phyloP scores from a whole-genome alignment of 768 basidiomycete genomes.

The Mycena latifolia region DNA sequence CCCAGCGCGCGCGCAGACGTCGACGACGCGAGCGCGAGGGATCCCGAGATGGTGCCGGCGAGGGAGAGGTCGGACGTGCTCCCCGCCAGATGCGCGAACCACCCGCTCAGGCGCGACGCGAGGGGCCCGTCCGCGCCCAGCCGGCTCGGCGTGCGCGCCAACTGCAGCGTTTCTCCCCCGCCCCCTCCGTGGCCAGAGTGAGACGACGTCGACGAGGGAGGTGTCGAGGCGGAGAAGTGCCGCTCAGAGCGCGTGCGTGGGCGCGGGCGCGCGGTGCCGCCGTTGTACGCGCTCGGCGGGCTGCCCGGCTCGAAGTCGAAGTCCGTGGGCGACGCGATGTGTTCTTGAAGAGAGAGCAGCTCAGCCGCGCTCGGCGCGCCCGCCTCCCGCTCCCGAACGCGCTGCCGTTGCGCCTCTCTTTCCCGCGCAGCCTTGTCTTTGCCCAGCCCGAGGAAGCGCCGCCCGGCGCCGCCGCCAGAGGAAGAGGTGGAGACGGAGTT shows the following conservation, averaged over 20 bases:
- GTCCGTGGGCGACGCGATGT: background rate
- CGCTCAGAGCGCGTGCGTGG: constrained; percentile 5
- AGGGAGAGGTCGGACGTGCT: constrained; percentile 8
- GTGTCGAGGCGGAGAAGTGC: background rate
- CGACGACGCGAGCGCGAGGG: background rate
- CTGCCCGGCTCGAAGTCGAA: background rate
- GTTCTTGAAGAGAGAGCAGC: constrained; percentile 4
- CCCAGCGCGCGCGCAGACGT: background rate
- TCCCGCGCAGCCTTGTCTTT: constrained; percentile 9
- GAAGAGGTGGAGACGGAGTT: constrained; percentile 3
- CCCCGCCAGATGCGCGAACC: constrained; percentile 21
- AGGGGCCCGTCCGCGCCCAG: constrained; percentile 17
- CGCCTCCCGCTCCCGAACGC: constrained; percentile 16
- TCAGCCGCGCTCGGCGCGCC: constrained; percentile 3
- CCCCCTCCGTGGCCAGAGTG: constrained; percentile 1
- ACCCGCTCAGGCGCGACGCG: constrained; percentile 13
- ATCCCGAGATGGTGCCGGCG: background rate
- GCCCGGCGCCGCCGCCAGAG: constrained; percentile 9
- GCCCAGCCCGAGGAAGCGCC: constrained; percentile 22
- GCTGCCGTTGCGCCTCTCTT: constrained; percentile 24
- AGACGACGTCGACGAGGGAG: background rate
- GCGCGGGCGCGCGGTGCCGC: constrained; percentile 9
- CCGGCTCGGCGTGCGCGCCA: constrained; percentile 1
- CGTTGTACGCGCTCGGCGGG: background rate
- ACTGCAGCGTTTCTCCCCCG: constrained; percentile 1